Evolutionary conservation across 116 monocot species (phyloP).

Genomic region (Papilionanthe hybrid): DNA sequence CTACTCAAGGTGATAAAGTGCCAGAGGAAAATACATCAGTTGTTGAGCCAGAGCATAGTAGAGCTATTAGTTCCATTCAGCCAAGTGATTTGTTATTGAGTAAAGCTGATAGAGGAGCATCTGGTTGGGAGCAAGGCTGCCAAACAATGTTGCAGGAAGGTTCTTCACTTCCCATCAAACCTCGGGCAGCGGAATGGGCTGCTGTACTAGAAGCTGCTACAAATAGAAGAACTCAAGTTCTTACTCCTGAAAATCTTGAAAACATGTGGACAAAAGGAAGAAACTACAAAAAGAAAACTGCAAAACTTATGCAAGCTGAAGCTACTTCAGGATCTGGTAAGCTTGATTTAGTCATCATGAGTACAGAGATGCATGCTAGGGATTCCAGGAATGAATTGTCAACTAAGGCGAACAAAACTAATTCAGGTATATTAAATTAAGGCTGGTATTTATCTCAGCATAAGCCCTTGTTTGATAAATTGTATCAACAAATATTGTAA

Average conservation of each 20-base stretch:
- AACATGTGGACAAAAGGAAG: slow-evolving; percentile 99
- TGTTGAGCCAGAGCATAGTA: slow-evolving; percentile 17
- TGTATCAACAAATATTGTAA: not conserved
- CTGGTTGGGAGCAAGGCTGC: slow-evolving; percentile 10
- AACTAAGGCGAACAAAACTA: slow-evolving; percentile 21
- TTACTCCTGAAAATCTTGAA: slow-evolving; percentile 97
- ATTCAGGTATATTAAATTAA: slow-evolving; percentile 31
- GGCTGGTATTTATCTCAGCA: slow-evolving; percentile 11
- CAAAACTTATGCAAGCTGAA: slow-evolving; percentile 32
- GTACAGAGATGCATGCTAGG: slow-evolving; percentile 15
- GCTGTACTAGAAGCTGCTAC: slow-evolving; percentile 69
- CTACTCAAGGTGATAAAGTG: slow-evolving; percentile 13
- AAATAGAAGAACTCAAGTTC: slow-evolving; percentile 90
- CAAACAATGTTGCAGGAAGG: slow-evolving; percentile 16
- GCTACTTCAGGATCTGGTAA: slow-evolving; percentile 18
- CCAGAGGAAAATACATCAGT: slow-evolving; percentile 7
- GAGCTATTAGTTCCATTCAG: slow-evolving; percentile 17
- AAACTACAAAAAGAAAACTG: slow-evolving; percentile 86
- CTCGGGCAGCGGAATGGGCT: slow-evolving; percentile 77
- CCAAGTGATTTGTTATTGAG: slow-evolving; percentile 19
- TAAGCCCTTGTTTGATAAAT: slow-evolving; percentile 3
- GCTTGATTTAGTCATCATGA: slow-evolving; percentile 19
- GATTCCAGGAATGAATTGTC: slow-evolving; percentile 29
- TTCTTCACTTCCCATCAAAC: slow-evolving; percentile 8
- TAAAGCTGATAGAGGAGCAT: slow-evolving; percentile 17